A percentile compares a stretch with the other conserved stretches of the same genome.
phyloP scores from a whole-genome alignment of 768 basidiomycete species.

The Saitozyma podzolica region DNA sequence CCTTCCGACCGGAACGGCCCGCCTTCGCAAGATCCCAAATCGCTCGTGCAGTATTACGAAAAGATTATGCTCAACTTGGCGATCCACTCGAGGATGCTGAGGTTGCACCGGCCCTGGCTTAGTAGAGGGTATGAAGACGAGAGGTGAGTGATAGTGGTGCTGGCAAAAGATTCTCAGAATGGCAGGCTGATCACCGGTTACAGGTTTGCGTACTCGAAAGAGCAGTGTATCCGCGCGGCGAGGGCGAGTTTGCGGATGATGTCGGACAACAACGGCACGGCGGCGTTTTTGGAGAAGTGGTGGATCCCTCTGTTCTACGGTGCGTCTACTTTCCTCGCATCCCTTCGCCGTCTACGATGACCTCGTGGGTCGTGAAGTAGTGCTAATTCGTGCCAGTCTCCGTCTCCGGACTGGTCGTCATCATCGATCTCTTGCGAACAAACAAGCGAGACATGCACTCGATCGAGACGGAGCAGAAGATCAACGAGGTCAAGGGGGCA shows the following conservation, averaged over 20 bases:
- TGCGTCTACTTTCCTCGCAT: slow-evolving; percentile 11
- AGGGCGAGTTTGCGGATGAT: slow-evolving; percentile 51
- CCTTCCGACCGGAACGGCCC: slow-evolving; percentile 18
- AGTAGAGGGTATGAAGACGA: slow-evolving; percentile 50
- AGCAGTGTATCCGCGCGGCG: slow-evolving; percentile 53
- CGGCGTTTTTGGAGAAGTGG: slow-evolving; percentile 53
- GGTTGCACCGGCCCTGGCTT: slow-evolving; percentile 53
- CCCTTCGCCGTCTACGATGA: too few species aligned
- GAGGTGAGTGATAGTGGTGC: slow-evolving; percentile 22
- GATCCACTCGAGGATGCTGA: slow-evolving; percentile 50
- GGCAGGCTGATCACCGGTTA: slow-evolving; percentile 4
- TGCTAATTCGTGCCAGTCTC: slow-evolving; percentile 35
- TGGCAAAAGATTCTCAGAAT: neutral
- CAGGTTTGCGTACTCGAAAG: slow-evolving; percentile 52
- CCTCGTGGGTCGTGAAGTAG: neutral
- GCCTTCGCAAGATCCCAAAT: slow-evolving; percentile 34
- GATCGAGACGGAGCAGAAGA: slow-evolving; percentile 40
- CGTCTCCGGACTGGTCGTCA: slow-evolving; percentile 48
- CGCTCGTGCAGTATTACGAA: slow-evolving; percentile 50
- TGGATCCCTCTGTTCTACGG: slow-evolving; percentile 52
- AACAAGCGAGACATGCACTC: slow-evolving; percentile 37
- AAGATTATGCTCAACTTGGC: slow-evolving; percentile 51
- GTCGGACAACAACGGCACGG: slow-evolving; percentile 43
- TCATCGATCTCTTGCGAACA: slow-evolving; percentile 47
- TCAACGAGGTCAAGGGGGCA: slow-evolving; percentile 45